Conservation (phyloP, 257 asterid genomes). For the Linaria vulgaris region DNA sequence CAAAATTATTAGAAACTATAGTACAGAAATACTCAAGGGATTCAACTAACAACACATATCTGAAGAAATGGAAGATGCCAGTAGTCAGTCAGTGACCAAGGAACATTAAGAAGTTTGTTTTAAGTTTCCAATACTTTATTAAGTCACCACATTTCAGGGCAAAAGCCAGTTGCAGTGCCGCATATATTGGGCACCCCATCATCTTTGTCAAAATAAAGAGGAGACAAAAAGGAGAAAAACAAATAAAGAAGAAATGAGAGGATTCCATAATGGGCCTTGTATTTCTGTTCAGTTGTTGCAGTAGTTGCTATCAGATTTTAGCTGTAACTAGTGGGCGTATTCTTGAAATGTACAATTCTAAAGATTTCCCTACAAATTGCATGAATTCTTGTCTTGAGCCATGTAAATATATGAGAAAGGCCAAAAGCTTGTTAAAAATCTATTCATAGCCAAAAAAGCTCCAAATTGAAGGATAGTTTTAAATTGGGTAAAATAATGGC, state of each 20-base stretch:
- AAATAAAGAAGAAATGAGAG: neutral
- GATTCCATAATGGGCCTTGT: too few species aligned
- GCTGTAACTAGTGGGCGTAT: conserved; percentile 2
- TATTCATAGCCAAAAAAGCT: conserved; percentile 14
- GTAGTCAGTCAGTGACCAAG: conserved; percentile 28
- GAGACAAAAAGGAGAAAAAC: neutral
- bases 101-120: conserved; percentile 14
- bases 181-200: neutral
- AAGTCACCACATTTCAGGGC: too few species aligned
- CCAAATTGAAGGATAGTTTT: conserved; percentile 20
- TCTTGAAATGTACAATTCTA: conserved; percentile 4
- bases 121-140: too few species aligned
- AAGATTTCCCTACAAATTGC: conserved; percentile 19
- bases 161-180: neutral
- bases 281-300: neutral
- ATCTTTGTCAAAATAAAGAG: neutral
- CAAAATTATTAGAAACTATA: neutral
- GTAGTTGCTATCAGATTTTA: neutral
- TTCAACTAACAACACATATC: neutral
- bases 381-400: conserved; percentile 22
- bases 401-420: conserved; percentile 15
- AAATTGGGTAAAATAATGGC: neutral
- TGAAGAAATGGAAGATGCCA: conserved; percentile 32
- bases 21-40: neutral
- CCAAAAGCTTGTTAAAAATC: conserved; percentile 11